These are phyloP conservation scores for Keithomyces neogunnii DNA, from an alignment of 2,329 filamentous ascomycete species.

Conservation along the genomic window DNA sequence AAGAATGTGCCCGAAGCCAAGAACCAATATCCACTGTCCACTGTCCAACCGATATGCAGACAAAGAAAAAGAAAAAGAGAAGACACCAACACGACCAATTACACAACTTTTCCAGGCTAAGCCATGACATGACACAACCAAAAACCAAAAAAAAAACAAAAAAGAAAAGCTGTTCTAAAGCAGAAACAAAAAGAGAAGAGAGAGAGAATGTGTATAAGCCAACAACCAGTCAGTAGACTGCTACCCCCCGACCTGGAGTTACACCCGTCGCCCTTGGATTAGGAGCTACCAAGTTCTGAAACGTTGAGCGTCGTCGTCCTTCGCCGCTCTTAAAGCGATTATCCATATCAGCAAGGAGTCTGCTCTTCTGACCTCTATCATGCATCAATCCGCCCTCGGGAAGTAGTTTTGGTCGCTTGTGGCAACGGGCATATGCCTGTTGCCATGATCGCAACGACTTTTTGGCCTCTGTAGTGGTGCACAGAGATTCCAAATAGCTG, in stretches of 20 bases:
- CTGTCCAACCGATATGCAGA: not conserved
- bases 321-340: conserved; percentile 8
- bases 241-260: not conserved
- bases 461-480: conserved; percentile 38
- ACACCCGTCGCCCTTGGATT: conserved; percentile 7
- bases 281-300: conserved; percentile 6
- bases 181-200: not conserved
- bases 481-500: conserved; percentile 35
- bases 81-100: not conserved
- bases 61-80: not conserved
- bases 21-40: not conserved
- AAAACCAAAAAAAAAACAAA: conserved; percentile 1
- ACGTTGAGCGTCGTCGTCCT: conserved; percentile 13
- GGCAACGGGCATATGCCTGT: conserved; percentile 35
- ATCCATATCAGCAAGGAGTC: not conserved
- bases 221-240: conserved; percentile 1
- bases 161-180: not conserved
- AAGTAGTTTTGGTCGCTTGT: conserved; percentile 29
- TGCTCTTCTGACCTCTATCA: conserved; percentile 9
- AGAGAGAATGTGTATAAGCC: conserved; percentile 1
- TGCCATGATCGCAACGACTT: conserved; percentile 40
- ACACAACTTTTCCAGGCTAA: not conserved
- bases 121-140: not conserved
- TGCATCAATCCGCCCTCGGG: conserved; percentile 28
- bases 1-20: not conserved